phyloP scores from a whole-genome alignment of 23 red algal species.

The Agarophyton chilense region DNA sequence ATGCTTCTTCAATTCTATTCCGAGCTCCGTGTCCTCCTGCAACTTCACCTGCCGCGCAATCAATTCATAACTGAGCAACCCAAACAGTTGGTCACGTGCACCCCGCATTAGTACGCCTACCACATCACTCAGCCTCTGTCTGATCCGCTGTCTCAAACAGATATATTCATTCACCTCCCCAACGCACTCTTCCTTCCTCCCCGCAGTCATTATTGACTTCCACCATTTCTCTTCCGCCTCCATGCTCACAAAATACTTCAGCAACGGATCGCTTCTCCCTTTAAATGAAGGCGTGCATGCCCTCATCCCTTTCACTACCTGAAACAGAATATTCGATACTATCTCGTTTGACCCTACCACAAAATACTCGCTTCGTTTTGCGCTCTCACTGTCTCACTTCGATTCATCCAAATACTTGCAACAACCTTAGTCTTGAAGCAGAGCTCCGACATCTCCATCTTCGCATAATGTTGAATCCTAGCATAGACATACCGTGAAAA shows the following conservation, averaged over 20 bases:
- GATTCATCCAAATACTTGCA: neutral
- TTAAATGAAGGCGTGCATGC: neutral
- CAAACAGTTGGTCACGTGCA: neutral
- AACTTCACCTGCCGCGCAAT: no score
- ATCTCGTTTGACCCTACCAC: neutral
- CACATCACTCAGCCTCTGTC: neutral
- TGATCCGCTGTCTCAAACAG: conserved; percentile 6
- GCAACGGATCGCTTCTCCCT: neutral
- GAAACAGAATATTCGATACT: neutral
- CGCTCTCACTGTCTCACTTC: no score
- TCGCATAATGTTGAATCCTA: neutral
- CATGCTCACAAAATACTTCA: neutral
- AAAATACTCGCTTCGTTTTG: neutral
- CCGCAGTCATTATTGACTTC: neutral
- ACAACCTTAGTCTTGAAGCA: neutral
- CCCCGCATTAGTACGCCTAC: neutral
- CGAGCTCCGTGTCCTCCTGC: no score
- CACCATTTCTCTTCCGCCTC: neutral
- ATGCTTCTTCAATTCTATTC: conserved; percentile 13
- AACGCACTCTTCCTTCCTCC: neutral
- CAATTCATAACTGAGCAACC: neutral
- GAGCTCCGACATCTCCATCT: neutral
- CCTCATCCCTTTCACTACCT: neutral
- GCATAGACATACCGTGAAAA: no score
- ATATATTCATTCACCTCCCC: neutral